Evolutionary conservation across 495 filamentous ascomycete genomes (phyloP).

Genomic region (Penicillium diatomitis): DNA sequence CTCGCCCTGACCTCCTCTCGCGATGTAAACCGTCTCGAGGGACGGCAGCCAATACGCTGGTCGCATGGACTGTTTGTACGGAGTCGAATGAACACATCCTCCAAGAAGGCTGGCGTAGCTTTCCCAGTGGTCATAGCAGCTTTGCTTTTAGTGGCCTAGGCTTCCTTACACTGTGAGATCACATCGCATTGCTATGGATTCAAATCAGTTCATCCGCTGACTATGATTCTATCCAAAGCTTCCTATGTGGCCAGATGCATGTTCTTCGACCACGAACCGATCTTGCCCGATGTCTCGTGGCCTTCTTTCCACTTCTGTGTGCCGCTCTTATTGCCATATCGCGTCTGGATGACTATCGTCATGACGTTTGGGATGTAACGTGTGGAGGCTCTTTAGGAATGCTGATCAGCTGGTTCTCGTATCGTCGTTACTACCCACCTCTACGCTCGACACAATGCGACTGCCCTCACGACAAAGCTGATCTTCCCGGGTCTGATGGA

Average conservation of each 20-base stretch:
- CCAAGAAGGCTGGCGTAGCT: constrained; percentile 89
- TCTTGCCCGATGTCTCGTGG: constrained; percentile 50
- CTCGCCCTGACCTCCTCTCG: constrained; percentile 80
- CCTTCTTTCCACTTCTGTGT: constrained; percentile 58
- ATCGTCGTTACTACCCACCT: constrained; percentile 58
- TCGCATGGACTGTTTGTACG: constrained; percentile 72
- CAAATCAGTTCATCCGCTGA: neutral
- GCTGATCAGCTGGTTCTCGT: constrained; percentile 70
- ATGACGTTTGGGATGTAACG: constrained; percentile 90
- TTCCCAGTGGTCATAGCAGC: constrained; percentile 81
- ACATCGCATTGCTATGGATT: neutral
- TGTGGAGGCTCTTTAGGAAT: constrained; percentile 66
- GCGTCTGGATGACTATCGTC: constrained; percentile 87
- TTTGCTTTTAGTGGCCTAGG: constrained; percentile 83
- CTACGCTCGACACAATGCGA: constrained; percentile 43
- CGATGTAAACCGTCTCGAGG: constrained; percentile 68
- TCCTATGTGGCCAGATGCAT: constrained; percentile 68
- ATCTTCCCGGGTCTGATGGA: constrained; percentile 21
- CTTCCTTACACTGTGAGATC: constrained; percentile 55
- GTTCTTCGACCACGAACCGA: constrained; percentile 70
- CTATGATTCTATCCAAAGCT: constrained; percentile 28
- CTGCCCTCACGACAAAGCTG: constrained; percentile 42
- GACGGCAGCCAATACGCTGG: constrained; percentile 57
- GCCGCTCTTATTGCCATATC: constrained; percentile 84
- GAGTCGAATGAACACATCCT: constrained; percentile 65